These are phyloP conservation scores for Geranomyces michiganensis DNA, from an alignment of 192 early-diverging fungal species.

Conservation along the genomic window DNA sequence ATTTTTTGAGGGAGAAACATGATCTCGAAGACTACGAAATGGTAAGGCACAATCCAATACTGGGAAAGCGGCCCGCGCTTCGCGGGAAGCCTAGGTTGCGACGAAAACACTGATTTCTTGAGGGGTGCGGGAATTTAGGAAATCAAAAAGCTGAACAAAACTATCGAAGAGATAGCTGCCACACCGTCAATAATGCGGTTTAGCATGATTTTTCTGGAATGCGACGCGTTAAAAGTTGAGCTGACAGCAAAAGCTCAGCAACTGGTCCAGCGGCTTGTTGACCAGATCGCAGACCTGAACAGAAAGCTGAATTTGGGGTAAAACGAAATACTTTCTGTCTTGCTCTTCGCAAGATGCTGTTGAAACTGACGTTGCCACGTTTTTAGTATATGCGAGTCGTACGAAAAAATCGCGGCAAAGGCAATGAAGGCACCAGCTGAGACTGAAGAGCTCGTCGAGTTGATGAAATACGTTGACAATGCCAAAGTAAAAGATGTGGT, in stretches of 20 bases:
- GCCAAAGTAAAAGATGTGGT: conserved; percentile 57
- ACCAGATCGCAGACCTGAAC: conserved; percentile 65
- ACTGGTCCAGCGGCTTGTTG: conserved; percentile 61
- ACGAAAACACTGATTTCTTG: no score
- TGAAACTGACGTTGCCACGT: not conserved
- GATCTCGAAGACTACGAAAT: conserved; percentile 64
- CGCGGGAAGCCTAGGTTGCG: not conserved
- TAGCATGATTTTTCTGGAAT: conserved; percentile 62
- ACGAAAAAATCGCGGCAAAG: conserved; percentile 60
- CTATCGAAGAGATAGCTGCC: conserved; percentile 56
- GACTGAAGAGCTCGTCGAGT: conserved; percentile 62
- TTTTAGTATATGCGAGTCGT: conserved; percentile 59
- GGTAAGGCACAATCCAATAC: conserved; percentile 29
- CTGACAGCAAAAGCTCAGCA: conserved; percentile 59
- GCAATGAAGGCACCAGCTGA: conserved; percentile 63
- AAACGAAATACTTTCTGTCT: not conserved
- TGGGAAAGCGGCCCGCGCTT: not conserved
- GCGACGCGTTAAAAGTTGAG: conserved; percentile 61
- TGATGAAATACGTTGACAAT: conserved; percentile 61
- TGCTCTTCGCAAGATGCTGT: not conserved
- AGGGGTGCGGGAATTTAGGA: conserved; percentile 39
- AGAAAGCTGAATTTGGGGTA: conserved; percentile 56
- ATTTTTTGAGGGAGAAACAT: conserved; percentile 66
- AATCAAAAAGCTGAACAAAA: conserved; percentile 65
- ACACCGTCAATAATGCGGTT: conserved; percentile 59